These are phyloP conservation scores for Phaffia australis DNA, from an alignment of 768 basidiomycete genomes.

Conservation along the genomic window DNA sequence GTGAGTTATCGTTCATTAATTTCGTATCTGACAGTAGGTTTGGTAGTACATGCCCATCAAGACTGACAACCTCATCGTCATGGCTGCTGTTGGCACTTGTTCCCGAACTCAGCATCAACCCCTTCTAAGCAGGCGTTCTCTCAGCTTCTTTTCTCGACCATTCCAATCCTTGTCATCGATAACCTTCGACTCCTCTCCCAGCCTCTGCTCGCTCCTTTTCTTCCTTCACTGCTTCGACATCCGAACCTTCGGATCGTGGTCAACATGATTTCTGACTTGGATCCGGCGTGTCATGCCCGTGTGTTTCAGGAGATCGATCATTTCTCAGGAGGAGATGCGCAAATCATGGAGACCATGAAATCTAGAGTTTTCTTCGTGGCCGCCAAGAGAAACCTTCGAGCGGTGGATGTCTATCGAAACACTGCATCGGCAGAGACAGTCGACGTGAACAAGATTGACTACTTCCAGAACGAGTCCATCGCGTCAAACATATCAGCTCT, in stretches of 20 bases:
- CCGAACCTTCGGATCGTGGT: constrained; percentile 11
- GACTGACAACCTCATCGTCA: background rate
- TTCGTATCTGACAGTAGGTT: too few species aligned
- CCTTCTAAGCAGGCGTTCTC: constrained; percentile 5
- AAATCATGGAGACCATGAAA: background rate
- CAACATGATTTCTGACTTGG: constrained; percentile 6
- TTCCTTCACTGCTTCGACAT: constrained; percentile 14
- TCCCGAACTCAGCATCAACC: constrained; percentile 3
- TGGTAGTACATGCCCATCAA: too few species aligned
- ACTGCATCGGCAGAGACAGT: background rate
- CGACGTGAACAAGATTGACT: constrained; percentile 1
- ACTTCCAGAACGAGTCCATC: constrained; percentile 11
- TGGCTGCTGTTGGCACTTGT: background rate
- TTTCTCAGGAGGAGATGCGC: constrained; percentile 3
- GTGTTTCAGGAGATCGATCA: constrained; percentile 10
- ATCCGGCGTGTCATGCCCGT: background rate
- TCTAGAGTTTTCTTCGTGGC: background rate
- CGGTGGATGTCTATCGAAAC: constrained; percentile 3
- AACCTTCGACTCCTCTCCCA: constrained; percentile 15
- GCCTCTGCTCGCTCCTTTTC: constrained; percentile 2
- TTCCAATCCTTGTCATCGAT: constrained; percentile 12
- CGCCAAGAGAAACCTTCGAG: background rate
- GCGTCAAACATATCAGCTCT: background rate
- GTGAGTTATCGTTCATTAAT: background rate
- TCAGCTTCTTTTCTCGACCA: constrained; percentile 10